Conservation (phyloP, 805 yeast species). For the Lipomyces orientalis region DNA sequence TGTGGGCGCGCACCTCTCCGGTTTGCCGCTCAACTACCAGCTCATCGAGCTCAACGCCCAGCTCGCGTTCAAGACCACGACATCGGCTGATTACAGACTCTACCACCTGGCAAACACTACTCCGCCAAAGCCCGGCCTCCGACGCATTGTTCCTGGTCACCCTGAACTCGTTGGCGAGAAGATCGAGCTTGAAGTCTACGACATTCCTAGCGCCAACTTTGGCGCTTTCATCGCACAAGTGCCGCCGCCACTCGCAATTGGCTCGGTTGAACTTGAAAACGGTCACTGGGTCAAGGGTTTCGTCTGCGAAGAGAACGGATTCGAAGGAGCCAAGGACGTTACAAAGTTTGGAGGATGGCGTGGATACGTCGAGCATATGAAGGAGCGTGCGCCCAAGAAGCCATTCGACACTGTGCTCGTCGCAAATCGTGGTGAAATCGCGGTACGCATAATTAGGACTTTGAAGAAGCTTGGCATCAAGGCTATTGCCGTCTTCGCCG, state of each 20-base stretch:
- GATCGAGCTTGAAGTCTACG: conserved; percentile 81
- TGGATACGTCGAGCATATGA: conserved; percentile 57
- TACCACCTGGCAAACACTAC: conserved; percentile 77
- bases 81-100: conserved; percentile 72
- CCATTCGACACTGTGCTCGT: conserved; percentile 64
- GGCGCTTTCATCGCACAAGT: conserved; percentile 87
- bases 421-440: conserved; percentile 97
- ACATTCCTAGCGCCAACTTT: conserved; percentile 76
- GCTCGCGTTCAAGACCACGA: conserved; percentile 66
- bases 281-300: conserved; percentile 92
- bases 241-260: conserved; percentile 94
- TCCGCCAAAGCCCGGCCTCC: conserved; percentile 93
- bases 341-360: conserved; percentile 92
- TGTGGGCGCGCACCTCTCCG: conserved; percentile 93
- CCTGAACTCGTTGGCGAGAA: conserved; percentile 41
- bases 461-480: conserved; percentile 77
- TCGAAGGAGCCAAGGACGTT: conserved; percentile 78
- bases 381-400: conserved; percentile 54
- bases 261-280: conserved; percentile 79
- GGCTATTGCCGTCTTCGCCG: conserved; percentile 88
- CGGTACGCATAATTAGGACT: conserved; percentile 90
- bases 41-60: conserved; percentile 80
- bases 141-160: conserved; percentile 51
- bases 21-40: conserved; percentile 94
- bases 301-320: conserved; percentile 91